A percentile compares a stretch with the other conserved stretches of the same genome.
Conservation (phyloP, 2,329 filamentous ascomycete species). For the Claviceps monticola region DNA sequence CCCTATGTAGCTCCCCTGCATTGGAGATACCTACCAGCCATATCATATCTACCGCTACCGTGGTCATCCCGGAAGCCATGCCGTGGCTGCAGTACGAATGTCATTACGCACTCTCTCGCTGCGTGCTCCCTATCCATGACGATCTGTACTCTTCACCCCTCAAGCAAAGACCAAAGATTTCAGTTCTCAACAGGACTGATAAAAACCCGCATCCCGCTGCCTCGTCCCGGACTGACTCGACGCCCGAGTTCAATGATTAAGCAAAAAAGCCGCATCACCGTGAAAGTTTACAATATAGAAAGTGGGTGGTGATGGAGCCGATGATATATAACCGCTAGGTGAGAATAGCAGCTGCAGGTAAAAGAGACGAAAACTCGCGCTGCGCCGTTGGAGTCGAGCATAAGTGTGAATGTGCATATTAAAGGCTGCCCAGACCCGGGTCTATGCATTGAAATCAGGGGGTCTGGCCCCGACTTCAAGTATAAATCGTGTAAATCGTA, state of each 20-base stretch:
- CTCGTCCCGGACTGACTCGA: background rate
- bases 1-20: background rate
- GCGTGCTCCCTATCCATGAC: background rate
- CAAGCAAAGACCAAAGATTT: background rate
- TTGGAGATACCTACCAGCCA: background rate
- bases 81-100: background rate
- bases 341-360: too few species aligned
- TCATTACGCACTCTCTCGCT: background rate
- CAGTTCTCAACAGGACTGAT: background rate
- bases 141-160: background rate
- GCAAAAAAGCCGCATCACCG: background rate
- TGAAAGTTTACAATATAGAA: background rate
- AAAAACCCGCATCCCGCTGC: background rate
- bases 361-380: too few species aligned
- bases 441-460: constrained; percentile 1
- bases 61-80: background rate
- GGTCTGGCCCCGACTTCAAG: constrained; percentile 1
- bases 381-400: background rate
- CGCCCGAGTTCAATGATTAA: background rate
- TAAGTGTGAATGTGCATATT: background rate
- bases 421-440: background rate
- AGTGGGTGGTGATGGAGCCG: background rate
- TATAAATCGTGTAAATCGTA: constrained; percentile 3
- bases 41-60: background rate
- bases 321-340: background rate